Base-by-base conservation (phyloP, 2,329 filamentous ascomycete genomes). In the Macrophomina pseudophaseolina region DNA sequence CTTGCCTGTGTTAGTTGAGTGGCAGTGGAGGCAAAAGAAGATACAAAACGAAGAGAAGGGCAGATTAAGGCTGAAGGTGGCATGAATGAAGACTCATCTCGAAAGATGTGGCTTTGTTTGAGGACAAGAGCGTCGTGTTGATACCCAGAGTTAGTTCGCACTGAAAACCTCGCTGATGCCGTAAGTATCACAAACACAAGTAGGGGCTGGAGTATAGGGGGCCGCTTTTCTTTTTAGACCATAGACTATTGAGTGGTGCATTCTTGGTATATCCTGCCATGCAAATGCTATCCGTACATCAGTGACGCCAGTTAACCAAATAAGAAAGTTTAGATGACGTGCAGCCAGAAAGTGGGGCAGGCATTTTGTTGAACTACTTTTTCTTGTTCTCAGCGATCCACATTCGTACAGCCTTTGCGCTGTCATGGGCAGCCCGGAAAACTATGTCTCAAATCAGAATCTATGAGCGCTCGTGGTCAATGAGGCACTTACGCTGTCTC, bases 1-100 rank as follows among this genome's bases (percentile, higher is more conserved):
- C 79, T 79, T 99, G 18, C 95, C 94, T 8, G 94, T 99, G 28
- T 81, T 99, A 64, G 84, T 98, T 58, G 93, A 97, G 77, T 99
- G 95, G 94, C 88, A 90, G 72, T 87, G 88, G 81, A 82, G 87
- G 71, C 79, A 80, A 71, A 81, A 80, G 71, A 82, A 82, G 72
- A 71, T 78, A 44, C 73, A 77, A 42, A 77, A 78, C 66, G 75
- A 77, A 63, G 74, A 78, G 64, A 72, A 74, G 46, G 71, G 72
- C 28, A 73, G 75, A 14, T 69, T 70, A 51, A 71, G 74, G 49
- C 67, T 67, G 46, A 68, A 69, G 56, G 35, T 62, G 5, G 62
- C 44, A 5, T 67, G 35, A 60, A n/a, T 12, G 16, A n/a, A 46
- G 38, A 59, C 38, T 8, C 16, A 35, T 59, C 56, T 46, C 6